Evolutionary conservation across 305 asterid species (phyloP).

Genomic region (Fraxinus albicans): DNA sequence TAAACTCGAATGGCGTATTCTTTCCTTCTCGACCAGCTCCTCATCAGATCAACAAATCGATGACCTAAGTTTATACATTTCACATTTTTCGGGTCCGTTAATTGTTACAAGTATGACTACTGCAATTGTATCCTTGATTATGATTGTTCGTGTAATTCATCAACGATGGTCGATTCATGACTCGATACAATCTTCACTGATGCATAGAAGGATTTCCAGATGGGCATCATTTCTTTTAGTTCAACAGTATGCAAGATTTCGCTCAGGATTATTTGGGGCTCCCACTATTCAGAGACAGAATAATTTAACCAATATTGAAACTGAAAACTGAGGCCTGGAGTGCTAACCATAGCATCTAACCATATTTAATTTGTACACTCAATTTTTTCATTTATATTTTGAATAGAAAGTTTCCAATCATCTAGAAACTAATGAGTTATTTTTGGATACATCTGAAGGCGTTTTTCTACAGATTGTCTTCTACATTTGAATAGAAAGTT

Average conservation of each 20-base stretch:
- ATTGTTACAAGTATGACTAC: neutral
- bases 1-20: neutral
- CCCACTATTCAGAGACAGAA: neutral
- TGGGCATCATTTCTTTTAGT: neutral
- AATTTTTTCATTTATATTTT: neutral
- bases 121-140: neutral
- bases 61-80: neutral
- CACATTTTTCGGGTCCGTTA: neutral
- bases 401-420: neutral
- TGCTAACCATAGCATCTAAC: neutral
- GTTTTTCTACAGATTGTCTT: neutral
- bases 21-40: neutral
- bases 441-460: neutral
- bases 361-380: neutral
- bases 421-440: neutral
- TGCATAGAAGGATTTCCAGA: neutral
- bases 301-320: neutral
- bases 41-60: neutral
- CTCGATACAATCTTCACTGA: neutral
- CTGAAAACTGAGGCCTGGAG: neutral
- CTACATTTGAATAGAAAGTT: no score
- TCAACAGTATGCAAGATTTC: neutral
- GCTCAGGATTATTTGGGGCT: neutral
- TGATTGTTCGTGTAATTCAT: neutral
- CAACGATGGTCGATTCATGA: constrained; percentile 1